Evolutionary conservation across 2,329 filamentous ascomycete species (phyloP).

Genomic region (Trichoderma lentiforme): DNA sequence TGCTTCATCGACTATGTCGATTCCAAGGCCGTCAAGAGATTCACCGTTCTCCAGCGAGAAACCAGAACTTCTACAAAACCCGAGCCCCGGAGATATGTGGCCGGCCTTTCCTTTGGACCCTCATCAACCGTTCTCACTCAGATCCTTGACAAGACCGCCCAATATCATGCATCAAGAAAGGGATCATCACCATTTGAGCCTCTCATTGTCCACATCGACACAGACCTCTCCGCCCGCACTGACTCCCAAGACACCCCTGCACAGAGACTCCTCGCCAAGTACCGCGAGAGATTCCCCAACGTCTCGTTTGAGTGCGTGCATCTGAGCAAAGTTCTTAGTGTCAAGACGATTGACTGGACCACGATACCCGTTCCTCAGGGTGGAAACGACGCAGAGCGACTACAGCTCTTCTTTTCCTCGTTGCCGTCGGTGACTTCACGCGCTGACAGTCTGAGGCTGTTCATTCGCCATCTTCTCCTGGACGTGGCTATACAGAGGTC

Average conservation of each 20-base stretch:
- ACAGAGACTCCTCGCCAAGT: conserved; percentile 30
- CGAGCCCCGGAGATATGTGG: conserved; percentile 52
- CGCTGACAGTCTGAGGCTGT: conserved; percentile 67
- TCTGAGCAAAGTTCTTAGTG: conserved; percentile 59
- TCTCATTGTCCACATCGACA: conserved; percentile 55
- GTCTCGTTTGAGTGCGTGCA: conserved; percentile 61
- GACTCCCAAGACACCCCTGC: conserved; percentile 21
- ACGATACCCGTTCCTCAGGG: conserved; percentile 35
- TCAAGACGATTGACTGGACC: conserved; percentile 53
- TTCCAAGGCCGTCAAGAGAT: conserved; percentile 75
- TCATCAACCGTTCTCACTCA: conserved; percentile 77
- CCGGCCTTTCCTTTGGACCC: conserved; percentile 79
- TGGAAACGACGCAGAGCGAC: conserved; percentile 36
- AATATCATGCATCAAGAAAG: conserved; percentile 61
- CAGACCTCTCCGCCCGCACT: conserved; percentile 29
- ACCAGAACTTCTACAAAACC: conserved; percentile 37
- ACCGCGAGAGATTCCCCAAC: conserved; percentile 61
- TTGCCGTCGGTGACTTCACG: conserved; percentile 72
- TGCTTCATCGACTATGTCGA: conserved; percentile 79
- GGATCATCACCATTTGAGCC: conserved; percentile 67
- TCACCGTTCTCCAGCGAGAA: conserved; percentile 47
- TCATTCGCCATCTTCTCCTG: conserved; percentile 70
- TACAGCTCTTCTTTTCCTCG: conserved; percentile 55
- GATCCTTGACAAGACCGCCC: conserved; percentile 67
- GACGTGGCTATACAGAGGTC: conserved; percentile 55